Evolutionary conservation across 306 rosid genomes (phyloP), one percentile per base, ranked within the genome.

Genomic region (Calophaca sinica): DNA sequence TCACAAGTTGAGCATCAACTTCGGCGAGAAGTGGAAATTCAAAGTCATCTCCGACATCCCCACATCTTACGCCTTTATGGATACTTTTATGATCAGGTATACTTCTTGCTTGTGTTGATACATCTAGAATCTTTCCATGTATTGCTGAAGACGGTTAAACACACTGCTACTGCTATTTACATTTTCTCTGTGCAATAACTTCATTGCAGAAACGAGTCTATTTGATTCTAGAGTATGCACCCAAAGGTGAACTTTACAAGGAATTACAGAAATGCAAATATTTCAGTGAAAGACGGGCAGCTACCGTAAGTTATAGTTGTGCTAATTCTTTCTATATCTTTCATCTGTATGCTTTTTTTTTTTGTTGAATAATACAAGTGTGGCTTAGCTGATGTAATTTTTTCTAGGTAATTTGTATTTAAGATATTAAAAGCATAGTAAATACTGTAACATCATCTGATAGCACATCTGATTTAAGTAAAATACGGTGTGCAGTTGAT

Each of bases 1-100:
- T 96, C 99, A 33, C 99, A 96, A 85, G 99, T 96, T 61, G 99
- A 92, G 86, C 99, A 96, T 77, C 99, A 96, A 79, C 99, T 96
- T 50, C 88, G 98, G 8, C 81, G 99, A 11, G 99, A 96, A 87
- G 99, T 96, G 69, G 99, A 96, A 80, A 96, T 96, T 59, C 99
- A 96, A 66, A 92, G 98, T 79, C 99, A 96, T 90, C 97, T 96
- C 62, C 88, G 99, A 72, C 98, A 96, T 74, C 92, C 99, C 26
- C 94, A 96, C 62, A 96, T 96, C 42, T 75, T 96, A 48, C 96
- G 98, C 70, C 94, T 96, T 20, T 96, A 92, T 61, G 99, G 99
- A 46, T 96, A 96, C 84, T 96, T 96, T 60, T 96, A 96, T 52
- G 99, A 92, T 68, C 99, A 96, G 89, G 99, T 89, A 82, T 32